These are phyloP conservation scores for Letharia lupina DNA, from an alignment of 495 filamentous ascomycete species.

Conservation along the genomic window DNA sequence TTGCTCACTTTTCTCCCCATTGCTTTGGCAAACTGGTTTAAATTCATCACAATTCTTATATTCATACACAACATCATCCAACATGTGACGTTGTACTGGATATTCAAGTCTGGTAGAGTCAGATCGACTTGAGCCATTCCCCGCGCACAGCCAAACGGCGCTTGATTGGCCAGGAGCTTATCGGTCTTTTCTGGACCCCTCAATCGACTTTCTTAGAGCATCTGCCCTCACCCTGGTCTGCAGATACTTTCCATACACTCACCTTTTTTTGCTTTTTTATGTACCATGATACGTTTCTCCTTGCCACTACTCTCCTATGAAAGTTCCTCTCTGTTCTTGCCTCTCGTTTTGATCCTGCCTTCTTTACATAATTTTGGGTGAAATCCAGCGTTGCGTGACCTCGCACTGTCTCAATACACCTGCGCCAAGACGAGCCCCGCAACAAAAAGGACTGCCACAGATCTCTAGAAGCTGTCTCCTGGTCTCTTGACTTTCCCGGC, in stretches of 20 bases:
- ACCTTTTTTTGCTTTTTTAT: background rate
- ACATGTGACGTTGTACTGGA: background rate
- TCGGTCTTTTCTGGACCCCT: constrained; percentile 2
- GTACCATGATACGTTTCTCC: background rate
- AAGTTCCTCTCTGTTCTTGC: background rate
- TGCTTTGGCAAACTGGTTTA: background rate
- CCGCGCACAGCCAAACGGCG: background rate
- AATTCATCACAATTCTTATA: background rate
- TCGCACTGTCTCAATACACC: background rate
- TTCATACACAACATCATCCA: background rate
- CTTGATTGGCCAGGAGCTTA: constrained; percentile 15
- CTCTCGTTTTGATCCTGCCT: background rate
- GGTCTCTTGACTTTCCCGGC: background rate
- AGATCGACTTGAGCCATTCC: background rate
- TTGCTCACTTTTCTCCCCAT: no score
- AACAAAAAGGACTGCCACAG: background rate
- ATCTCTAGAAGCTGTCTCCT: background rate
- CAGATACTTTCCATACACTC: background rate
- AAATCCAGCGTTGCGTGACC: background rate
- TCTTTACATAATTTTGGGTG: background rate
- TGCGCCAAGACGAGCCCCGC: background rate
- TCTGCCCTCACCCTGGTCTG: background rate
- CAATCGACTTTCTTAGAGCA: background rate
- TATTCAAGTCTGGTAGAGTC: background rate
- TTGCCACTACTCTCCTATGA: background rate